Conservation (phyloP, 352 stramenopile genomes). For the Heterotrichella gracilis region DNA sequence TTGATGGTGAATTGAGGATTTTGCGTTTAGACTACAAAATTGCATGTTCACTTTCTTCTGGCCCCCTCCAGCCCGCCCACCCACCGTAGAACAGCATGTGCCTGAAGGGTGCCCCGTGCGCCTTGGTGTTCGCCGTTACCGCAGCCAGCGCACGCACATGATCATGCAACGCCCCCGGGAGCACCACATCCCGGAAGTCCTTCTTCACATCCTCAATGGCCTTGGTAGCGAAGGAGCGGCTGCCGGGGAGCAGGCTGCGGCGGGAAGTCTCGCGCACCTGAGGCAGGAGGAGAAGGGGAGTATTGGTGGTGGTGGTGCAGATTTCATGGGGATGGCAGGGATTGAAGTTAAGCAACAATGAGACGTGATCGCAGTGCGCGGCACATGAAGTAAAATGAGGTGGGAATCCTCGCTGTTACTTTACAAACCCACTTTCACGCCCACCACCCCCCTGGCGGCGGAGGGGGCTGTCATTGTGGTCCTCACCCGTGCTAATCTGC, state of each 20-base stretch:
- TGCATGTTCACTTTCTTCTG: too few species aligned
- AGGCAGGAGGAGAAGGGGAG: not conserved
- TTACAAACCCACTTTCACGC: too few species aligned
- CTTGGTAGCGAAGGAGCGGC: not conserved
- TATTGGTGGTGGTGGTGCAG: constrained; percentile 34
- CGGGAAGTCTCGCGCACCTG: constrained; percentile 21
- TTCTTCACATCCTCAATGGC: constrained; percentile 41
- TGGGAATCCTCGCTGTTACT: too few species aligned
- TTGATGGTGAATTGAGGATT: too few species aligned
- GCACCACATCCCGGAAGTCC: constrained; percentile 63
- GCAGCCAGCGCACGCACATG: constrained; percentile 66
- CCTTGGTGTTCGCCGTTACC: constrained; percentile 87
- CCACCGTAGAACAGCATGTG: constrained; percentile 86
- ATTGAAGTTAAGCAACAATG: too few species aligned
- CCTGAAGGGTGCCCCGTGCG: constrained; percentile 80
- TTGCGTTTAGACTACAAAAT: too few species aligned
- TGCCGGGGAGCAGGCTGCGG: constrained; percentile 16
- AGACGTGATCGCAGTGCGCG: too few species aligned
- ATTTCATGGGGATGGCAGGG: constrained; percentile 84
- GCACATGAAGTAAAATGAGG: too few species aligned
- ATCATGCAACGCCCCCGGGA: constrained; percentile 59
- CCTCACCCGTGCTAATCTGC: too few species aligned
- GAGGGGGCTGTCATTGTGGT: too few species aligned
- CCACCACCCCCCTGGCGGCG: too few species aligned
- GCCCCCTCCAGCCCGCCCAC: too few species aligned